Conservation (phyloP, 208 protist genomes). For the Leptomonas seymouri region DNA sequence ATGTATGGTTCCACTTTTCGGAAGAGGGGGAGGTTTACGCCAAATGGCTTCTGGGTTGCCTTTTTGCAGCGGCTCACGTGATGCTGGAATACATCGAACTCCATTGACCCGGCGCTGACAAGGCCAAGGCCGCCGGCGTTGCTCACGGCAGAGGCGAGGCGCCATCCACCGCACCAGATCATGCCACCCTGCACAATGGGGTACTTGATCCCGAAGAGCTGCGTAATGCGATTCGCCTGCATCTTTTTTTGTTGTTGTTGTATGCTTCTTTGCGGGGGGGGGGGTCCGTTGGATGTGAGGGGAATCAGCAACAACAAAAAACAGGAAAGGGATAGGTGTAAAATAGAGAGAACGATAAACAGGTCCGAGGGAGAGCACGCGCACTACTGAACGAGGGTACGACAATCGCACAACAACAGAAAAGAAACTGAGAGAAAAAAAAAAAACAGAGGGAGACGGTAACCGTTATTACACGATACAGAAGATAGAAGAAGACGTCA, state of each 20-base stretch:
- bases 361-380: too few species aligned
- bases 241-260: constrained; percentile 19
- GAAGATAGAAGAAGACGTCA: background rate
- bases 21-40: constrained; percentile 77
- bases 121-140: constrained; percentile 91
- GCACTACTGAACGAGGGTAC: too few species aligned
- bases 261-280: background rate
- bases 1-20: constrained; percentile 48
- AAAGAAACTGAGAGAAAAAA: background rate
- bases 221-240: constrained; percentile 47
- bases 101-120: constrained; percentile 79
- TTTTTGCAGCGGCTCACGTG: constrained; percentile 52
- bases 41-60: constrained; percentile 69
- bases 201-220: constrained; percentile 71
- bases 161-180: constrained; percentile 83
- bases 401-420: background rate
- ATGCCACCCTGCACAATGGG: constrained; percentile 87
- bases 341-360: background rate
- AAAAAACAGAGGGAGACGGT: background rate
- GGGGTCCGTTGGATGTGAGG: background rate
- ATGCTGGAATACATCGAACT: constrained; percentile 58
- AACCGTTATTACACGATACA: background rate
- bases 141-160: constrained; percentile 76
- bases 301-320: constrained; percentile 13
- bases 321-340: background rate